Evolutionary conservation across 352 stramenopile species (phyloP).

Genomic region (Globisporangium spinosum): DNA sequence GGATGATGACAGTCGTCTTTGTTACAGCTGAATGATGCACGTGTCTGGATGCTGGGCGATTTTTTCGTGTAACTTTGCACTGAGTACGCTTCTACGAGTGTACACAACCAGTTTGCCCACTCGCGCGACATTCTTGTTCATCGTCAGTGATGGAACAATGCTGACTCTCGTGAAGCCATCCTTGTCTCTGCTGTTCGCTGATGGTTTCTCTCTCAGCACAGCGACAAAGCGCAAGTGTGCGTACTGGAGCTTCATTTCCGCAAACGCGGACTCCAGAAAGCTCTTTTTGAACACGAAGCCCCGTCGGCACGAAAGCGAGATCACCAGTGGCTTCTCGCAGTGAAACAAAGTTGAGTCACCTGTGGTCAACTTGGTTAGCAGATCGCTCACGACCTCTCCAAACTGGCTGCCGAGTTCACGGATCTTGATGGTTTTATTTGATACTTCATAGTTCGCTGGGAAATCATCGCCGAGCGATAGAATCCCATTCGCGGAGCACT

Average conservation of each 20-base stretch:
- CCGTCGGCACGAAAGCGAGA: constrained; percentile 35
- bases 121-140: constrained; percentile 34
- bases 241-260: constrained; percentile 18
- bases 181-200: constrained; percentile 18
- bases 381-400: constrained; percentile 29
- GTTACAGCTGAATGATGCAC: constrained; percentile 13
- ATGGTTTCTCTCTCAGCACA: constrained; percentile 27
- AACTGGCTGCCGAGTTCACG: constrained; percentile 41
- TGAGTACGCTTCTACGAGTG: constrained; percentile 21
- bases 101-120: constrained; percentile 35
- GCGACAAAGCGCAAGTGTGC: constrained; percentile 34
- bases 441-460: not conserved
- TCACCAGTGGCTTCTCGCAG: constrained; percentile 13
- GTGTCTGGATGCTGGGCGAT: constrained; percentile 1
- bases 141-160: constrained; percentile 18
- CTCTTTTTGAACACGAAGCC: constrained; percentile 37
- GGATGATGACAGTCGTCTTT: not conserved
- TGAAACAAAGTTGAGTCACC: not conserved
- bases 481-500: constrained; percentile 29
- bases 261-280: constrained; percentile 28
- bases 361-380: constrained; percentile 24
- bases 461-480: constrained; percentile 18
- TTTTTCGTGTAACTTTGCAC: constrained; percentile 16
- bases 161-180: constrained; percentile 27
- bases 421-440: constrained; percentile 20